Conservation (phyloP, 768 basidiomycete species). For the Lentinula lateritia region DNA sequence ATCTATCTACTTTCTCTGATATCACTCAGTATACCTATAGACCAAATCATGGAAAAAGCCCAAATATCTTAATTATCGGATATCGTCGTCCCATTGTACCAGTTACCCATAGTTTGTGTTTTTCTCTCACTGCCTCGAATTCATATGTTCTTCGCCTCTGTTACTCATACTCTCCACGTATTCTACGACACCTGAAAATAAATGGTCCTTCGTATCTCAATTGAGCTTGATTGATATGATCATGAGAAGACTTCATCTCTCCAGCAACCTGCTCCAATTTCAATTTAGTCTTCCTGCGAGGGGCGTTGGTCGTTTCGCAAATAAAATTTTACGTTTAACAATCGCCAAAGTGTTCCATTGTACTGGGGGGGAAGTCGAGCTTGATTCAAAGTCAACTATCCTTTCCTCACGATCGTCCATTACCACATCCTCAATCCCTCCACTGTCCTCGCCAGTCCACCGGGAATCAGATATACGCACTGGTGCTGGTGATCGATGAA, state of each 20-base stretch:
- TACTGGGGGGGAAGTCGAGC: conserved; percentile 5
- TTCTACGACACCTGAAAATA: neutral
- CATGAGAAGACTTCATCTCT: too few species aligned
- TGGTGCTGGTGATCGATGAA: conserved; percentile 38
- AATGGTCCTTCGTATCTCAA: neutral
- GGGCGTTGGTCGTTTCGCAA: conserved; percentile 80
- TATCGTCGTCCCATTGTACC: neutral
- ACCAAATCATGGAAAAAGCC: neutral
- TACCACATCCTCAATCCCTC: neutral
- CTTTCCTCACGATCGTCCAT: conserved; percentile 11
- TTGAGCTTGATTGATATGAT: too few species aligned
- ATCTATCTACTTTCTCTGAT: neutral
- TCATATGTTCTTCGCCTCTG: too few species aligned
- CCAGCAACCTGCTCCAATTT: neutral
- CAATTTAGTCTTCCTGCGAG: conserved; percentile 28
- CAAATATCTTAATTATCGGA: neutral
- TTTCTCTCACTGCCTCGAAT: neutral
- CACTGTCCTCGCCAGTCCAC: conserved; percentile 15
- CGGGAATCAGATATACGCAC: neutral
- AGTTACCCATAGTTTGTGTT: neutral
- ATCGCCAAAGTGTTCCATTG: conserved; percentile 64
- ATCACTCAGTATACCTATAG: neutral
- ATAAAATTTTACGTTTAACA: conserved; percentile 78
- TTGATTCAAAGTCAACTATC: conserved; percentile 3
- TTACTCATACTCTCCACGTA: neutral